These are phyloP conservation scores for Diospyros kaki DNA, from an alignment of 148 eudicot genomes.

Conservation along the genomic window DNA sequence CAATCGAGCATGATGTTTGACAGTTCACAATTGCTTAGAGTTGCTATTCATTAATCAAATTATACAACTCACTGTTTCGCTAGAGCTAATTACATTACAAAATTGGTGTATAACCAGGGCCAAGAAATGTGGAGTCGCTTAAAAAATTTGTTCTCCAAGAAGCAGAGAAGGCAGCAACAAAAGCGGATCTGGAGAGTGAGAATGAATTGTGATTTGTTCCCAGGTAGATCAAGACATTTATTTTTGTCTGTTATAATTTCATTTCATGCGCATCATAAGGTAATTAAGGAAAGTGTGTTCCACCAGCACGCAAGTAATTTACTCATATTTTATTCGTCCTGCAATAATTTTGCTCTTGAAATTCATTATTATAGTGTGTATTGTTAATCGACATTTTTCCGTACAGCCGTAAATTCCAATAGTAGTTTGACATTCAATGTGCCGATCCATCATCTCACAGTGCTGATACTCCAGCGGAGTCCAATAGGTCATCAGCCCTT, in stretches of 20 bases:
- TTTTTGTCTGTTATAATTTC: conserved; percentile 8
- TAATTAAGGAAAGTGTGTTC: no score
- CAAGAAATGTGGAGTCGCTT: conserved; percentile 65
- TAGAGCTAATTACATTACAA: background rate
- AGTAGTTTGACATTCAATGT: no score
- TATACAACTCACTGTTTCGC: background rate
- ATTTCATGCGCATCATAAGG: no score
- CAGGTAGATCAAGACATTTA: conserved; percentile 22
- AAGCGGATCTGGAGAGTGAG: conserved; percentile 36
- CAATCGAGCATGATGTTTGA: background rate
- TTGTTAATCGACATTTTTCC: no score
- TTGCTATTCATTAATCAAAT: background rate
- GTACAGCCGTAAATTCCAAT: no score
- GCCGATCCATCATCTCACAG: no score
- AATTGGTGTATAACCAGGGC: conserved; percentile 29
- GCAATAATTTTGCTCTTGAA: no score
- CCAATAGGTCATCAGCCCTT: no score
- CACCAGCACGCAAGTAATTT: no score
- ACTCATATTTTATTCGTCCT: no score
- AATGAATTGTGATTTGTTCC: conserved; percentile 38
- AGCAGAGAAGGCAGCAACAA: conserved; percentile 66
- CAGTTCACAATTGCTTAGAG: background rate
- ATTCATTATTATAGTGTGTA: no score
- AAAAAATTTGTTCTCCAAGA: conserved; percentile 66
- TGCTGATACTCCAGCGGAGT: no score